These are phyloP conservation scores for Cladosporium sphaerospermum DNA, from an alignment of 2,329 filamentous ascomycete genomes.

Conservation along the genomic window DNA sequence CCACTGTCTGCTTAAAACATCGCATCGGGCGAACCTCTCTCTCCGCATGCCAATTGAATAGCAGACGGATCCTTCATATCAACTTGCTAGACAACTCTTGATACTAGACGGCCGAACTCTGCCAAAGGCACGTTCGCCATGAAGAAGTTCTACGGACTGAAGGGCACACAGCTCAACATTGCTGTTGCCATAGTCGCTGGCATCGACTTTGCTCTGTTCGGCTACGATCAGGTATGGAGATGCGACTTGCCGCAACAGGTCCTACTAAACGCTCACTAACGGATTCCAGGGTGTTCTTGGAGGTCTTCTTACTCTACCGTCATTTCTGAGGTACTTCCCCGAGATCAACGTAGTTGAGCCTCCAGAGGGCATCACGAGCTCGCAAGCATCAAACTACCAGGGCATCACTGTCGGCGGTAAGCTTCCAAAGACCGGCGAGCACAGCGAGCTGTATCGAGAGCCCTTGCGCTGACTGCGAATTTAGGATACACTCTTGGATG, in stretches of 20 bases:
- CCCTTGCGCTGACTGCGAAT: neutral
- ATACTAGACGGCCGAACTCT: neutral
- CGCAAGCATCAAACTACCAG: constrained; percentile 21
- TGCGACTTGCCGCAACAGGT: neutral
- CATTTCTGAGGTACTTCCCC: constrained; percentile 38
- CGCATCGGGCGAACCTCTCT: neutral
- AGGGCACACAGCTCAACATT: constrained; percentile 35
- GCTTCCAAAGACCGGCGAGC: neutral
- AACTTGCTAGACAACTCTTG: neutral
- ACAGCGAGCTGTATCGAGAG: neutral
- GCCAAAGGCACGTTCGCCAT: neutral
- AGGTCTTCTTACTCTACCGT: constrained; percentile 37
- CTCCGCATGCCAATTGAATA: too few species aligned
- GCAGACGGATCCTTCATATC: too few species aligned
- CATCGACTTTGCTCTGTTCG: constrained; percentile 29
- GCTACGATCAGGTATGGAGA: constrained; percentile 15
- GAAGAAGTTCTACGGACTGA: constrained; percentile 34
- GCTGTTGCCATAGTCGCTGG: constrained; percentile 39
- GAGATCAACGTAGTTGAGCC: constrained; percentile 29
- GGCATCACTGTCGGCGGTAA: constrained; percentile 26
- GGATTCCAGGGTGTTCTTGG: constrained; percentile 36
- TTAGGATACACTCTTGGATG: constrained; percentile 36
- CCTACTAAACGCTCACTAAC: constrained; percentile 14
- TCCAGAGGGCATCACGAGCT: neutral
- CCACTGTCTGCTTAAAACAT: neutral